Conservation (phyloP, 2,329 filamentous ascomycete genomes). For the Sporothrix brunneoviolacea region DNA sequence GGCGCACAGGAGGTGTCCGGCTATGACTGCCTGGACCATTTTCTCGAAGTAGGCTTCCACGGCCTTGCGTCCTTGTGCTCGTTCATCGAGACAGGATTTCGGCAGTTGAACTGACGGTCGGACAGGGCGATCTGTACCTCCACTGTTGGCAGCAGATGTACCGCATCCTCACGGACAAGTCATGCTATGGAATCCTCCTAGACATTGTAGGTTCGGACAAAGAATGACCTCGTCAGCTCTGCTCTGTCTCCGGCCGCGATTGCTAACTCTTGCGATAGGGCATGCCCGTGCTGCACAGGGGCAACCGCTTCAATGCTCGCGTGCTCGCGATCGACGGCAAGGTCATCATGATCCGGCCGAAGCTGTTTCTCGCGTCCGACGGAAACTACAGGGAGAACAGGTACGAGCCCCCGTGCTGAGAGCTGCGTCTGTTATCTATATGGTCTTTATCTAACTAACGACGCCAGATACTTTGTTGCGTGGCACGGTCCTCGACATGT, state of each 20-base stretch:
- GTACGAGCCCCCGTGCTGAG: too few relatives aligned
- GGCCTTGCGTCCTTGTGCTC: too few relatives aligned
- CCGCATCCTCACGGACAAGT: slow-evolving; percentile 52
- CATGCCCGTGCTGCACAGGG: slow-evolving; percentile 55
- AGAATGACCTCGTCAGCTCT: too few relatives aligned
- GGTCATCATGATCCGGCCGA: slow-evolving; percentile 66
- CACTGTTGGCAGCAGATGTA: slow-evolving; percentile 58
- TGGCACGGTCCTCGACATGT: slow-evolving; percentile 53
- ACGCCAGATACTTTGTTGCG: slow-evolving; percentile 50
- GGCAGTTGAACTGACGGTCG: too few relatives aligned
- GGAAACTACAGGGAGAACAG: slow-evolving; percentile 55
- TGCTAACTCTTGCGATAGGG: slow-evolving; percentile 22
- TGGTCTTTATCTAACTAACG: neutral
- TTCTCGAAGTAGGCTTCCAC: slow-evolving; percentile 36
- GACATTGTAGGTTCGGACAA: slow-evolving; percentile 38
- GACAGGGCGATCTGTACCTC: slow-evolving; percentile 41
- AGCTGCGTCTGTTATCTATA: too few relatives aligned
- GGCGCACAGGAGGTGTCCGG: slow-evolving; percentile 45
- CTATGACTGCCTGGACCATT: slow-evolving; percentile 64
- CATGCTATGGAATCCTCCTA: slow-evolving; percentile 59
- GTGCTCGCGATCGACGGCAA: slow-evolving; percentile 59
- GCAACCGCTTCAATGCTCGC: slow-evolving; percentile 59
- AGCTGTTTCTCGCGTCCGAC: slow-evolving; percentile 40
- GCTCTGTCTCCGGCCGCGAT: too few relatives aligned
- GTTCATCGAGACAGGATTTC: too few relatives aligned